Evolutionary conservation across 441 rosid species (phyloP), one percentile per base, ranked within the genome.

Genomic region (Gossypium laxum): DNA sequence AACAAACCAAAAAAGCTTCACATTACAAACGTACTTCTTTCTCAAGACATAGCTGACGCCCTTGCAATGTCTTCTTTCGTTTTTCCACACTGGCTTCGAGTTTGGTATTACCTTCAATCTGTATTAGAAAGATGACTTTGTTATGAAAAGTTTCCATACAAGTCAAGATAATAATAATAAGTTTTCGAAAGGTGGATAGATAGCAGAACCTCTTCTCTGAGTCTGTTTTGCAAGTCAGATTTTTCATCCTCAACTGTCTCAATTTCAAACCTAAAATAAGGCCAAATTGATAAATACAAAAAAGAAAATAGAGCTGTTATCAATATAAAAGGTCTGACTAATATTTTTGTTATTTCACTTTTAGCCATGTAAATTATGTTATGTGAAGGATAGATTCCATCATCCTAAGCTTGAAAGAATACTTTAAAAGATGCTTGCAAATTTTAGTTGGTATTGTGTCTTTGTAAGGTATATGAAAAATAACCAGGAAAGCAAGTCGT

Each of bases 11-110:
- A 38, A 38, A 11, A 38, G 45, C 12, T 38, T 38, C 45, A 38
- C 45, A 38, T 38, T 11, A 56, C 26, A 58, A 62, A 59, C 90
- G 32, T 91, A 96, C 98, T 72, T 89, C 98, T 77, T 84, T 82
- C 82, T 86, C 89, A 61, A 95, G 90, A 72, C 86, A 87, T 79
- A 74, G 81, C 52, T 96, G 96, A 14, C 81, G 89, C 76, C 80
- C 87, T 38, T 80, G 76, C 85, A 92, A 75, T 71, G 83, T 78
- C 72, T 82, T 87, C 84, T 88, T 92, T 78, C 91, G 82, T 69
- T 81, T 75, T 78, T 84, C 87, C 82, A 92, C 61, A 71, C 76
- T 83, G 72, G 86, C 87, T 68, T 85, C 87, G 69, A 89, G 82
- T 74, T 67, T 77, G 61, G 79, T 83, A 82, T 92, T 92, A 72